Base-by-base conservation (phyloP, 2,329 filamentous ascomycete species). In the Fusarium proliferatum region DNA sequence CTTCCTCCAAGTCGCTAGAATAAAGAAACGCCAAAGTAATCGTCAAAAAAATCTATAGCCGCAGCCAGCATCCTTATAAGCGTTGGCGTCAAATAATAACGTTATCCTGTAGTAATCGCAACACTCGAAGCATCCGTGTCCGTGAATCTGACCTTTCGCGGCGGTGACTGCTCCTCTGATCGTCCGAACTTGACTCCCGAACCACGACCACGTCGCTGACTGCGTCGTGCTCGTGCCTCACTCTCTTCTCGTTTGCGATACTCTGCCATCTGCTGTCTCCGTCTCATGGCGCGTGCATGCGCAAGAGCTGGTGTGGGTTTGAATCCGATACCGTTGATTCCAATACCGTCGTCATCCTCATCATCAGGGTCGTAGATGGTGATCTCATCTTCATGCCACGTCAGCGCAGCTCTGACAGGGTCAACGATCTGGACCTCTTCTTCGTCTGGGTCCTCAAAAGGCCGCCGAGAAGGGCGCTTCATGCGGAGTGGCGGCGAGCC, bases 371-470 rank as follows among this genome's bases (percentile, higher is more conserved):
- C 88, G 79, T 92, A 90, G 34, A 91, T 85, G 4, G 90, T 92
- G 68, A 92, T 92, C 77, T 92, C 90, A 73, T 92, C 88, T 72
- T 91, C 89, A 75, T 90, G 89, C 90, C 90, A 92, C 4, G 90
- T 92, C 59, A 92, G 82, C 6, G 89, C 86, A 11, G 89, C 89
- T 41, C 89, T 85, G 15, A 90, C 78, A 1, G 88, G 88, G 61
- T 90, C 88, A 59, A 85, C 81, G 34, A 88, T 80, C 46, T 80
- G 74, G 17, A 78, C 75, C 17, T 82, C 83, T 13, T 82, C 80
- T 13, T 83, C 81, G 21, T 70, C 70, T 36, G 76, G 77, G n/a
- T 71, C 69, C 26, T 76, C 78, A 28, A 64, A 67, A 23, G 75
- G 23, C 52, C 64, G 55, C 68, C 43, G 67, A 9, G 73, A 62